These are phyloP conservation scores for Mrakia frigida DNA, from an alignment of 768 basidiomycete species.

Conservation along the genomic window DNA sequence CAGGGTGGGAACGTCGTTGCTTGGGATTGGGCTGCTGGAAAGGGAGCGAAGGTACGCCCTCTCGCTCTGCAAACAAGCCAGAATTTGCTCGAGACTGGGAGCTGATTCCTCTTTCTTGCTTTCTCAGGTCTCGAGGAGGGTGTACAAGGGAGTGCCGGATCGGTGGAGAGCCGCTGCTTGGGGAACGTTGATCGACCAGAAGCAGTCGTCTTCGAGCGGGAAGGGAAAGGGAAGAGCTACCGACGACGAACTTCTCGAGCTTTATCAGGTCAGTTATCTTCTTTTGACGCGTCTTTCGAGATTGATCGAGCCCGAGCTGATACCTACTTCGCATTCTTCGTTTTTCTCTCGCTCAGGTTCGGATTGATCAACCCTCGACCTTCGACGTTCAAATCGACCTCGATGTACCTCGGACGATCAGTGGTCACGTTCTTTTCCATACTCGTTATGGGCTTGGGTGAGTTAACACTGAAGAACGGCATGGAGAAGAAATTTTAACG, in stretches of 20 bases:
- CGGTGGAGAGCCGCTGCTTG: conserved; percentile 90
- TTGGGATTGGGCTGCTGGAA: conserved; percentile 65
- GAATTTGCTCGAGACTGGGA: too few species aligned
- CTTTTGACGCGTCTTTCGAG: neutral
- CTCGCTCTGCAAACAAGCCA: conserved; percentile 11
- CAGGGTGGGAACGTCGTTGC: conserved; percentile 66
- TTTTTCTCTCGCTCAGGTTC: neutral
- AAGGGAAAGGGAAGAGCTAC: conserved; percentile 37
- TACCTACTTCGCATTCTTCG: neutral
- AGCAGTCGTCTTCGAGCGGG: conserved; percentile 20
- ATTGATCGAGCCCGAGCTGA: neutral
- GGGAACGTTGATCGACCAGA: conserved; percentile 65
- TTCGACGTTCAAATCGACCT: conserved; percentile 97
- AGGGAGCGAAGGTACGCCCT: conserved; percentile 56
- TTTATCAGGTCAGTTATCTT: conserved; percentile 39
- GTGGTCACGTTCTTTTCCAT: conserved; percentile 86
- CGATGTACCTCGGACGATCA: conserved; percentile 93
- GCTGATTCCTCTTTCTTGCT: too few species aligned
- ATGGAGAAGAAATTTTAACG: neutral
- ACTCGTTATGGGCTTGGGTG: conserved; percentile 95
- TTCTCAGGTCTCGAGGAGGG: conserved; percentile 53
- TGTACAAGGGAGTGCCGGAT: conserved; percentile 95
- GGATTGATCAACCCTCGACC: conserved; percentile 68
- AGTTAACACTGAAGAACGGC: conserved; percentile 41
- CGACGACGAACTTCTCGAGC: conserved; percentile 45